Evolutionary conservation across 139 green algal species (phyloP).

Genomic region (Medakamo hakoo): DNA sequence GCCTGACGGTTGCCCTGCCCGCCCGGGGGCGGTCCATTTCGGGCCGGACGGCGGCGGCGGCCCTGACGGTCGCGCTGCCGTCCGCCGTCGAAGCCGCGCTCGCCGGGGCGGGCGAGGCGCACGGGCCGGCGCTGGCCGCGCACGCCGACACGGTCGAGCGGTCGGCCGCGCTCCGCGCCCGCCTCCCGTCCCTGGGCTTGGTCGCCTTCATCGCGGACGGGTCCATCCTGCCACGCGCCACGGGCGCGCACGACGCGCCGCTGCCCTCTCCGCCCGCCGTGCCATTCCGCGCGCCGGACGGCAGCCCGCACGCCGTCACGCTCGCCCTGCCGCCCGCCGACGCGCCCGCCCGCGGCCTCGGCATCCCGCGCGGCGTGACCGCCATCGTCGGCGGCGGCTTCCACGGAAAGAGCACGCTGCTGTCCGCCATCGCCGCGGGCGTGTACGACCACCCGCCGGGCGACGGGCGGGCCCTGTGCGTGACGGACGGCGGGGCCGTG

Average conservation of each 20-base stretch:
- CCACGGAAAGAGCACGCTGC: slow-evolving; percentile 52
- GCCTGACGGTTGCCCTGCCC: slow-evolving; percentile 52
- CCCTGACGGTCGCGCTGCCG: slow-evolving; percentile 33
- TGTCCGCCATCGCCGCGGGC: slow-evolving; percentile 40
- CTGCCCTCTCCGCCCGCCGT: slow-evolving; percentile 20
- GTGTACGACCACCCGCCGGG: slow-evolving; percentile 57
- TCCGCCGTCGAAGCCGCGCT: slow-evolving; percentile 23
- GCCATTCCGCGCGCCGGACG: slow-evolving; percentile 21
- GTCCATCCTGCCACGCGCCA: slow-evolving; percentile 30
- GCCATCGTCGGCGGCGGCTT: slow-evolving; percentile 57
- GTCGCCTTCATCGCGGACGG: slow-evolving; percentile 52
- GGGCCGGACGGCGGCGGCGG: slow-evolving; percentile 25
- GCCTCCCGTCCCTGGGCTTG: slow-evolving; percentile 23
- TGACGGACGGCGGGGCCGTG: slow-evolving; percentile 19
- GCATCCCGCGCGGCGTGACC: slow-evolving; percentile 38
- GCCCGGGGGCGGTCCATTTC: slow-evolving; percentile 39
- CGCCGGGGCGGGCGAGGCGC: slow-evolving; percentile 11
- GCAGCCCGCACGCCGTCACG: slow-evolving; percentile 20
- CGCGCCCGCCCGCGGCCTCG: slow-evolving; percentile 35
- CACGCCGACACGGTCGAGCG: slow-evolving; percentile 44
- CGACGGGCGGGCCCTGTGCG: slow-evolving; percentile 50
- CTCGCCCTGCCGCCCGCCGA: slow-evolving; percentile 33
- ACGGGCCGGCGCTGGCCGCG: slow-evolving; percentile 12
- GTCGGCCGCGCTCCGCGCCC: slow-evolving; percentile 19
- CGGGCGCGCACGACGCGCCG: slow-evolving; percentile 26